A percentile compares a stretch with the other conserved stretches of the same genome.
Evolutionary conservation across 1,139 yeast species (phyloP).

Genomic region (Candida sojae): DNA sequence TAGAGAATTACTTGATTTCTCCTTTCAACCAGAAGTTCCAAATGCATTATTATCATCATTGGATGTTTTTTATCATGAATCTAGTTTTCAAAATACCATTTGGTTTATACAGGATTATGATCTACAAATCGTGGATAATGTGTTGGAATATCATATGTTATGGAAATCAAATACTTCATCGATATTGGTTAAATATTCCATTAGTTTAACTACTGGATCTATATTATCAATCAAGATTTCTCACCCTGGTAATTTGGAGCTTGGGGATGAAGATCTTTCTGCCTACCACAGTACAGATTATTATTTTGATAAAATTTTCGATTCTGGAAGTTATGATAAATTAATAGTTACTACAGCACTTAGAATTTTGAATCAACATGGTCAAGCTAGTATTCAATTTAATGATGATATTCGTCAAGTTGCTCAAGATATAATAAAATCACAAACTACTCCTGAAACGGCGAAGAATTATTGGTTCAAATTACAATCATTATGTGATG

Average conservation of each 20-base stretch:
- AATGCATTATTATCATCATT: conserved; percentile 12
- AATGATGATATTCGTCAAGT: conserved; percentile 16
- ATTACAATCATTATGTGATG: conserved; percentile 65
- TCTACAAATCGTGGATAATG: conserved; percentile 24
- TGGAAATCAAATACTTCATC: conserved; percentile 70
- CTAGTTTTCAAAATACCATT: conserved; percentile 26
- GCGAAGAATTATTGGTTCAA: conserved; percentile 47
- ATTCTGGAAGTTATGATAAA: conserved; percentile 47
- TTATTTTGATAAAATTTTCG: conserved; percentile 46
- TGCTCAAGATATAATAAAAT: conserved; percentile 25
- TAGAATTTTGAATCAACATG: conserved; percentile 31
- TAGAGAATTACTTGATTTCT: conserved; percentile 25
- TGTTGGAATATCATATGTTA: conserved; percentile 34
- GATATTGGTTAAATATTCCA: conserved; percentile 29
- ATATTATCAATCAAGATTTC: conserved; percentile 21
- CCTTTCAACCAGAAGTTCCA: conserved; percentile 30
- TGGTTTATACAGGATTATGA: conserved; percentile 53
- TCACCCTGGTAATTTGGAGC: conserved; percentile 13
- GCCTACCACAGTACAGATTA: conserved; percentile 34
- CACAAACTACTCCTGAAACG: conserved; percentile 10
- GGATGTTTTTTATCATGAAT: conserved; percentile 10
- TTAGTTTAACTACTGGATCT: conserved; percentile 21
- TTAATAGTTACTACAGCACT: conserved; percentile 45
- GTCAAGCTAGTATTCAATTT: conserved; percentile 10
- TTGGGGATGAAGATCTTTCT: conserved; percentile 21